A percentile compares a stretch with the other conserved stretches of the same genome.
These are phyloP conservation scores for Nymphaea colorata DNA, from an alignment of 164 flowering plant species.

Conservation along the genomic window DNA sequence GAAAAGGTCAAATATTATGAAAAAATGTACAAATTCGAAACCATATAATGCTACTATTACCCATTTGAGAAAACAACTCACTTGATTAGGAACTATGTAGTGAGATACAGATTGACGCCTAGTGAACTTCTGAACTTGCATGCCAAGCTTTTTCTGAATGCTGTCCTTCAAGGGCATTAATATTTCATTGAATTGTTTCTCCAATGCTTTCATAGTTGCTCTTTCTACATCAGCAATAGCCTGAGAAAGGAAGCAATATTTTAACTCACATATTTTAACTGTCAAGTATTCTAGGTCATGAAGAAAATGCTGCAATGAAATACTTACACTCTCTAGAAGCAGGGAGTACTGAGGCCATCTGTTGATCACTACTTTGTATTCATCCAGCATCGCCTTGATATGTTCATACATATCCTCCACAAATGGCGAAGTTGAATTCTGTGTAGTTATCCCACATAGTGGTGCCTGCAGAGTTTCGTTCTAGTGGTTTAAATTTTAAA, in stretches of 20 bases:
- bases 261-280: neutral
- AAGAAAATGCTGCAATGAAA: neutral
- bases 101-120: constrained; percentile 70
- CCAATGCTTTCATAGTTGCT: constrained; percentile 71
- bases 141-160: constrained; percentile 75
- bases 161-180: constrained; percentile 82
- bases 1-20: constrained; percentile 1
- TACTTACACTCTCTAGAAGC: constrained; percentile 69
- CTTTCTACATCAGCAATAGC: constrained; percentile 74
- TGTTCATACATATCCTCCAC: constrained; percentile 83
- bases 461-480: constrained; percentile 39
- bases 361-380: constrained; percentile 74
- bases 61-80: constrained; percentile 16
- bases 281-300: neutral
- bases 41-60: neutral
- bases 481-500: too few species aligned
- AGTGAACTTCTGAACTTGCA: constrained; percentile 83
- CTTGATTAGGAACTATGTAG: constrained; percentile 66
- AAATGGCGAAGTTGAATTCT: constrained; percentile 79
- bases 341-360: constrained; percentile 86
- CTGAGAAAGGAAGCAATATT: constrained; percentile 17
- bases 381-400: constrained; percentile 37
- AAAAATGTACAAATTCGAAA: neutral
- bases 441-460: constrained; percentile 61
- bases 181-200: constrained; percentile 73